Evolutionary conservation across 495 filamentous ascomycete species (phyloP).

Genomic region (Extremus antarcticus): DNA sequence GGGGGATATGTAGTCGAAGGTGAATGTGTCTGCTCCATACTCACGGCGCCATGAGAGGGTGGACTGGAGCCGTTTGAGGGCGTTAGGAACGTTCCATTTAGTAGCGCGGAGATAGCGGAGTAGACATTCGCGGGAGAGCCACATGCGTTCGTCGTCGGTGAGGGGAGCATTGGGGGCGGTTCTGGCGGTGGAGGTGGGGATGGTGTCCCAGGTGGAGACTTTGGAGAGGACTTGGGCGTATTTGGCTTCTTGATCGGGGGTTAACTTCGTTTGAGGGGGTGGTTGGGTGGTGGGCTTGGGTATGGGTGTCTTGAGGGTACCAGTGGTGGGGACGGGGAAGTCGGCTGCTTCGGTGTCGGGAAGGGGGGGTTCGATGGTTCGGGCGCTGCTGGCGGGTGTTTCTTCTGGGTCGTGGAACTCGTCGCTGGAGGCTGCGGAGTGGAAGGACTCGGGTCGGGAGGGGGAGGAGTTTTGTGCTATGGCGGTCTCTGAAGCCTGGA

Average conservation of each 20-base stretch:
- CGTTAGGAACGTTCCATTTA: conserved; percentile 72
- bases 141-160: conserved; percentile 72
- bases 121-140: conserved; percentile 83
- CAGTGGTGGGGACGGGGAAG: conserved; percentile 24
- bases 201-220: conserved; percentile 57
- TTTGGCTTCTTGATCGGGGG: conserved; percentile 68
- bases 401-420: conserved; percentile 11
- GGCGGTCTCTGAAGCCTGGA: background rate
- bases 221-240: conserved; percentile 62
- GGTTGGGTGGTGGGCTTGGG: conserved; percentile 47
- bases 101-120: conserved; percentile 86
- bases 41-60: conserved; percentile 85
- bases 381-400: conserved; percentile 11
- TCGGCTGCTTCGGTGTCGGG: conserved; percentile 2
- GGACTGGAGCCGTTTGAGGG: conserved; percentile 63
- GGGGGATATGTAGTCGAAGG: conserved; percentile 69
- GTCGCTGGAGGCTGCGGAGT: conserved; percentile 10
- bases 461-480: background rate
- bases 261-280: conserved; percentile 38
- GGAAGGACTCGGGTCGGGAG: background rate
- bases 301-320: conserved; percentile 60
- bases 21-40: conserved; percentile 62
- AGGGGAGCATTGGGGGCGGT: conserved; percentile 52
- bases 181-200: conserved; percentile 51
- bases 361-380: background rate